A percentile compares a stretch with the other conserved stretches of the same genome.
Conservation (phyloP, 345 rosid genomes). For the Iberis pinnata region DNA sequence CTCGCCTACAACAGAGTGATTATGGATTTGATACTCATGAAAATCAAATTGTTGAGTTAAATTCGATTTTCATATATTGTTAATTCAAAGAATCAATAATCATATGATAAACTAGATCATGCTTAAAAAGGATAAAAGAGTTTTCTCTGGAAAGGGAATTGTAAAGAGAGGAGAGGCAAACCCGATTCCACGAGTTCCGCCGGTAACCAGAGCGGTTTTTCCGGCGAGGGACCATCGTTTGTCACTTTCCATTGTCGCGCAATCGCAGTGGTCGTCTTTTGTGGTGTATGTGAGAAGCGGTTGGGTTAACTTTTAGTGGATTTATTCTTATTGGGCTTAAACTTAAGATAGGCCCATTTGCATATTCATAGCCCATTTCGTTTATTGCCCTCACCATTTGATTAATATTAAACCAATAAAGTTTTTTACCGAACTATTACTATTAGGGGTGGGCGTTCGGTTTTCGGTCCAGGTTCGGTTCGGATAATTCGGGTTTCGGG, state of each 20-base stretch:
- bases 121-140: no score
- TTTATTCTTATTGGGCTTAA: not conserved
- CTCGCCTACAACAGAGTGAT: slow-evolving; percentile 37
- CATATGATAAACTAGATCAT: no score
- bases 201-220: slow-evolving; percentile 69
- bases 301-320: not conserved
- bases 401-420: no score
- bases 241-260: slow-evolving; percentile 20
- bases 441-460: no score
- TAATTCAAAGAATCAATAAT: no score
- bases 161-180: slow-evolving; percentile 14
- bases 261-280: not conserved
- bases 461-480: no score
- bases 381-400: no score
- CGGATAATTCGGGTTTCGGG: no score
- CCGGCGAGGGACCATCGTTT: slow-evolving; percentile 65
- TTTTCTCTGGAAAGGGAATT: not conserved
- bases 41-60: not conserved
- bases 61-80: no score
- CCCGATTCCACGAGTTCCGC: slow-evolving; percentile 95
- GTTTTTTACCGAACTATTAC: no score
- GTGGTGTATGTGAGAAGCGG: not conserved
- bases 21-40: not conserved
- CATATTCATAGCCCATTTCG: not conserved
- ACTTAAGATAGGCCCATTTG: not conserved